Evolutionary conservation across 306 rosid genomes (phyloP), one percentile per base, ranked within the genome.

Genomic region (Macrotyloma uniflorum): DNA sequence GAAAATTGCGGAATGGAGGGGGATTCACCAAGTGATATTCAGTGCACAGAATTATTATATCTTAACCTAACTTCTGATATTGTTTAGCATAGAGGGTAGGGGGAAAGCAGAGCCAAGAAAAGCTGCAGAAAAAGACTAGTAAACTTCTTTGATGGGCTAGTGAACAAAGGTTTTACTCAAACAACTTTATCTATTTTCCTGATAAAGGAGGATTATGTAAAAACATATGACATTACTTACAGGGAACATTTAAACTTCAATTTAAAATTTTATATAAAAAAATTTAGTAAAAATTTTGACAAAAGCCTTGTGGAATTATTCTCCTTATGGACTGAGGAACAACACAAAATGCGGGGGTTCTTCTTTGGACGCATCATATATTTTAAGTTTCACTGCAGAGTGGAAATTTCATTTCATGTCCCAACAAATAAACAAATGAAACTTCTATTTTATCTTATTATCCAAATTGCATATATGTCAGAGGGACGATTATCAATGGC

Each of bases 381-480:
- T 74, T 79, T 73, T 74, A 63, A 63, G 73, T 67, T 76, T 77
- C 57, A 80, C 24, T 33, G 20, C 53, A 75, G 57, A 35, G 62
- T 72, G 61, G 72, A 80, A 86, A 67, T 62, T 73, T 80, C 70
- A 49, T 61, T 76, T 80, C 72, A 49, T 42, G 83, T 83, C 72
- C 86, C 83, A 76, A 78, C 63, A 80, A 83, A 86, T 90, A 92
- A 89, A 86, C 87, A 83, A 89, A 80, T 87, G 93, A 92, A 92
- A 88, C 92, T 92, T 90, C 89, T 87, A 81, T 82, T 86, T 92
- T 86, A 92, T 92, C 91, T 85, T 90, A 87, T 79, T 87, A 43
- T 81, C 76, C 45, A 88, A 75, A 51, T 26, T 77, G 81, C 79
- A 69, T 75, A 73, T 83, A 47, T 69, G 83, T 72, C 87, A 82